These are phyloP conservation scores for Adenanthera pavonina DNA, from an alignment of 306 rosid species.

Conservation along the genomic window DNA sequence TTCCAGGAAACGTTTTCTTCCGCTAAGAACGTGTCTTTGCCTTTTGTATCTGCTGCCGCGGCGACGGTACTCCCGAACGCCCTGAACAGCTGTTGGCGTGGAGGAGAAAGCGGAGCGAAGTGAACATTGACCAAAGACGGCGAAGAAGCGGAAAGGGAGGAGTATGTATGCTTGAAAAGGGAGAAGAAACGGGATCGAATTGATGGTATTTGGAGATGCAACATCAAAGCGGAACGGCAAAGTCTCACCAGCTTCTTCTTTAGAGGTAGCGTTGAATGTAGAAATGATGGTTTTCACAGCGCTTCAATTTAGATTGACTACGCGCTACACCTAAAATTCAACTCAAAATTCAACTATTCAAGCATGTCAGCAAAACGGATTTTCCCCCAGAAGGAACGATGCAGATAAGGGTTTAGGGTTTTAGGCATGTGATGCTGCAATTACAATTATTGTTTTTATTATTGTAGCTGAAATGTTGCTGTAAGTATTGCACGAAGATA, in stretches of 20 bases:
- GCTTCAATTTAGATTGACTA: not conserved
- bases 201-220: slow-evolving; percentile 56
- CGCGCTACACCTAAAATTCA: too few relatives aligned
- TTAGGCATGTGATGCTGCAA: not conserved
- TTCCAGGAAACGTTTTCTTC: slow-evolving; percentile 81
- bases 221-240: slow-evolving; percentile 59
- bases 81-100: slow-evolving; percentile 43
- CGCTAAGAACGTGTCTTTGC: slow-evolving; percentile 73
- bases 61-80: slow-evolving; percentile 47
- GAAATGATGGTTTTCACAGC: not conserved
- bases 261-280: not conserved
- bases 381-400: not conserved
- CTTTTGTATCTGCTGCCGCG: slow-evolving; percentile 45
- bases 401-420: slow-evolving; percentile 37
- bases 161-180: slow-evolving; percentile 47
- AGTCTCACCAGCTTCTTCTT: slow-evolving; percentile 52
- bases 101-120: slow-evolving; percentile 42
- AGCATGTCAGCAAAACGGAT: not conserved
- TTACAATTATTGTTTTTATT: too few relatives aligned
- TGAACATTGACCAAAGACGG: slow-evolving; percentile 45
- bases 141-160: slow-evolving; percentile 35
- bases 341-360: too few relatives aligned
- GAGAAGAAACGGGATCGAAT: slow-evolving; percentile 56
- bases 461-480: too few relatives aligned
- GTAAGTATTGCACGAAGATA: too few relatives aligned